Percentiles rank a stretch among this genome's conserved stretches.
Evolutionary conservation across 2,329 filamentous ascomycete genomes (phyloP).

Genomic region (Dendryphion nanum): DNA sequence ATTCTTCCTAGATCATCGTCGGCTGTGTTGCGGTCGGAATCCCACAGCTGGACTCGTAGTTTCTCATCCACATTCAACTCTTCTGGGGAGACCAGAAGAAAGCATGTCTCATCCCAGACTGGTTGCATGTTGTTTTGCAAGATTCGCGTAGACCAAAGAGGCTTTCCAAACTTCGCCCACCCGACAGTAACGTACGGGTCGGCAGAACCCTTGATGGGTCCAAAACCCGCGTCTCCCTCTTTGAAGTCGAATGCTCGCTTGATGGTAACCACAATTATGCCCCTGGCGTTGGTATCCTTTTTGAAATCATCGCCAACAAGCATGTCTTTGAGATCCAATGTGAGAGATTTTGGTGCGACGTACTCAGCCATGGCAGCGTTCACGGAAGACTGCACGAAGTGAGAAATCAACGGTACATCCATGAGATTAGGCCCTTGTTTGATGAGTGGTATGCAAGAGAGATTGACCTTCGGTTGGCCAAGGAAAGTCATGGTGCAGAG

Average conservation of each 20-base stretch:
- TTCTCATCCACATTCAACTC: conserved; percentile 71
- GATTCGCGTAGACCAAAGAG: conserved; percentile 64
- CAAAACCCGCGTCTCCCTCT: conserved; percentile 64
- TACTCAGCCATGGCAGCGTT: conserved; percentile 73
- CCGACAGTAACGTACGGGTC: conserved; percentile 71
- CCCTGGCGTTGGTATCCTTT: conserved; percentile 66
- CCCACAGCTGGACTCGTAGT: conserved; percentile 70
- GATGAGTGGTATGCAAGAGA: conserved; percentile 69
- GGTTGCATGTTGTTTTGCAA: conserved; percentile 66
- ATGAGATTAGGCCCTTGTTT: conserved; percentile 71
- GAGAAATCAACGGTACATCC: conserved; percentile 71
- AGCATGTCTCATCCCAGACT: conserved; percentile 68
- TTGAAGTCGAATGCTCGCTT: conserved; percentile 69
- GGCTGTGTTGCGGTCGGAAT: conserved; percentile 69
- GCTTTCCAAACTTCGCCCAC: conserved; percentile 76
- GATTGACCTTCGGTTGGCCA: conserved; percentile 69
- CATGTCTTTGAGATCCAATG: conserved; percentile 74
- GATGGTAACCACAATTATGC: conserved; percentile 65
- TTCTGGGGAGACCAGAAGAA: conserved; percentile 66
- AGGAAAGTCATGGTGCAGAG: conserved; percentile 72
- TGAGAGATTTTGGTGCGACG: conserved; percentile 73
- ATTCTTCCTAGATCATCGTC: conserved; percentile 75
- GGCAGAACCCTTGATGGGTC: conserved; percentile 61
- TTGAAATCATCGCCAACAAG: conserved; percentile 76
- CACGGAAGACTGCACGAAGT: conserved; percentile 72